Conservation (phyloP, 2,329 filamentous ascomycete species). For the Penicillium frequentans region DNA sequence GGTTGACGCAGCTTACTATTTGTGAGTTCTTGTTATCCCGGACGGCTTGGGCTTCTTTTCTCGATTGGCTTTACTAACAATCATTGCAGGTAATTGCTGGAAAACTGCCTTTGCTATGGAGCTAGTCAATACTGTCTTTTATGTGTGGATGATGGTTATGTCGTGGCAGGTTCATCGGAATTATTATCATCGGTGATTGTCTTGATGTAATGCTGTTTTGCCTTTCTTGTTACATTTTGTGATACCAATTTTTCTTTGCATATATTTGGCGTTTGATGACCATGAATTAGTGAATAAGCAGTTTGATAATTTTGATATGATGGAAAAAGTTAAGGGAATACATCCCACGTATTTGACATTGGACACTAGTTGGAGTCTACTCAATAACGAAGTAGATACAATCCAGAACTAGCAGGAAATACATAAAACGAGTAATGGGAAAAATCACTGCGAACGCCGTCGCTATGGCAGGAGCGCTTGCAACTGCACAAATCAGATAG, state of each 20-base stretch:
- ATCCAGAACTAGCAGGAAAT: neutral
- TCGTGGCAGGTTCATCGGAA: slow-evolving; percentile 53
- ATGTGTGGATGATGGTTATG: slow-evolving; percentile 67
- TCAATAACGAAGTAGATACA: neutral
- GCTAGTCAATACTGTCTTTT: slow-evolving; percentile 62
- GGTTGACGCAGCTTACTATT: slow-evolving; percentile 62
- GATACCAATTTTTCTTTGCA: slow-evolving; percentile 16
- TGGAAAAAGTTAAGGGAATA: neutral
- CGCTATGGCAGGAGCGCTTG: slow-evolving; percentile 34
- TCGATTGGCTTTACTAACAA: slow-evolving; percentile 11
- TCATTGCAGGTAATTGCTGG: slow-evolving; percentile 57
- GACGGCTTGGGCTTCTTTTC: neutral
- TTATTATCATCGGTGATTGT: slow-evolving; percentile 23
- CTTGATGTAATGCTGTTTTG: slow-evolving; percentile 1
- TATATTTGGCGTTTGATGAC: slow-evolving; percentile 10
- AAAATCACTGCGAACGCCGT: slow-evolving; percentile 21
- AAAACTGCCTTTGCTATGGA: slow-evolving; percentile 64
- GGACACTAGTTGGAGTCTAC: neutral
- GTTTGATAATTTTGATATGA: neutral
- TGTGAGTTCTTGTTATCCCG: slow-evolving; percentile 45
- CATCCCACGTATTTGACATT: slow-evolving; percentile 2
- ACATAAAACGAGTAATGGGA: neutral
- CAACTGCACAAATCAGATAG: slow-evolving; percentile 18
- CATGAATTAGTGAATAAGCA: neutral
- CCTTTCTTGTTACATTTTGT: slow-evolving; percentile 5